Base-by-base conservation (phyloP, 1,284 basidiomycete species). In the Ceratobasidium sp. region DNA sequence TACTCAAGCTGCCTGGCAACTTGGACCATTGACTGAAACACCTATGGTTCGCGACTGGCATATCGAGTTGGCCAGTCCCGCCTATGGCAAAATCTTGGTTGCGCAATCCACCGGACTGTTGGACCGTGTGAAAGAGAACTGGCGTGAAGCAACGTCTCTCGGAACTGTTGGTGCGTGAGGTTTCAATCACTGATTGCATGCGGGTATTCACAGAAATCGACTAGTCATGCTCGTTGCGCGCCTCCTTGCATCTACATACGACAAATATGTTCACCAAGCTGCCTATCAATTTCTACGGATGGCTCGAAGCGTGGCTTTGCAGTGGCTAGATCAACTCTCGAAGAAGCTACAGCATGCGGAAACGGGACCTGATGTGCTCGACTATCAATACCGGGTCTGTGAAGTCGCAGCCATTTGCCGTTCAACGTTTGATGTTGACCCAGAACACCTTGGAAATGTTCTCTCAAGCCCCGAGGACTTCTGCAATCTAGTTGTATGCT, bases 71-170 rank as follows among this genome's bases (percentile, higher is more conserved):
- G 16, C 8, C 0, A 32, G 76, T n/a, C 30, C 74, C 0, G 58
- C 77, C 0, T 87, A 86, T 67, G 80, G 82, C 2, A 0, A 23
- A 1, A 73, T 77, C 0, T 74, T 86, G 0, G 49, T 87, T 0
- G 50, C 38, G 6, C 83, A 83, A 49, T 76, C 84, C 8, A 74
- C 78, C n/a, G 70, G 63, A 4, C 76, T 84, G 0, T 46, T 83
- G 1, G 52, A 30, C 2, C 76, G 77, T 21, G 76, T 85, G 7
- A 73, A 80, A 71, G 79, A 69, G 0, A 87, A 84, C 75, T 87
- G 86, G 86, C 75, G 81, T 47, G 81, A 86, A 71, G 78, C 76
- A 0, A 77, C 79, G 35, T 80, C 83, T 0, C 80, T 84, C 54
- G 76, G 78, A 30, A 84, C 79, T 0, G 79, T 85, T 5, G 43